Conservation (phyloP, 2,329 filamentous ascomycete genomes). For the Tricladium varicosporioides region DNA sequence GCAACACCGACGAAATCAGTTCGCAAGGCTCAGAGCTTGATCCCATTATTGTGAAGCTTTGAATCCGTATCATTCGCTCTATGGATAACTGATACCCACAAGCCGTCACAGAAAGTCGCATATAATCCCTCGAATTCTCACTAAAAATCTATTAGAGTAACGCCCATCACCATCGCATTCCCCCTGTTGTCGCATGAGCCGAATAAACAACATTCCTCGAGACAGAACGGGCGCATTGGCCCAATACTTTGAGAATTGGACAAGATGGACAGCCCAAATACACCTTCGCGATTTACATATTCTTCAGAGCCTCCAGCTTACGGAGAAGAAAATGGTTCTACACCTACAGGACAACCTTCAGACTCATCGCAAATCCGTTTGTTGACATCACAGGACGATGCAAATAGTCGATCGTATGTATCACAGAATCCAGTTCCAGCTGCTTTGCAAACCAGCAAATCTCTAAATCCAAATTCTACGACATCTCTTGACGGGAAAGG, state of each 20-base stretch:
- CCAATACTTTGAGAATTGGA: conserved; percentile 10
- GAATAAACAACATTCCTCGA: not conserved
- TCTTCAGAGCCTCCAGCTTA: conserved; percentile 55
- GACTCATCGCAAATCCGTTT: conserved; percentile 56
- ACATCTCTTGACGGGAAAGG: conserved; percentile 39
- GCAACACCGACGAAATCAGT: not conserved
- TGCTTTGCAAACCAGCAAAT: conserved; percentile 26
- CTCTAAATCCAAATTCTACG: conserved; percentile 32
- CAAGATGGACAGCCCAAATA: conserved; percentile 42
- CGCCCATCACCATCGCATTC: not conserved
- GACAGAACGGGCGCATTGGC: conserved; percentile 3
- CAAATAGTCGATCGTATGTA: conserved; percentile 55
- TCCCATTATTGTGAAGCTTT: not conserved
- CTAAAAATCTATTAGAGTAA: not conserved
- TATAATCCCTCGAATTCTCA: not conserved
- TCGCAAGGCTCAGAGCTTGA: not conserved
- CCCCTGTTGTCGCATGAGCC: not conserved
- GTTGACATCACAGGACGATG: conserved; percentile 61
- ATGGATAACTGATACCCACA: not conserved
- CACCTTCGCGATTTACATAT: conserved; percentile 53
- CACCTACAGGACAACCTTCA: conserved; percentile 41
- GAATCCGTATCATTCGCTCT: not conserved
- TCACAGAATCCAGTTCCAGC: conserved; percentile 27
- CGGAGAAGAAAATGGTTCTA: conserved; percentile 48
- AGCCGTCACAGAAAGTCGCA: not conserved